These are phyloP conservation scores for Fusarium kyushuense DNA, from an alignment of 2,329 filamentous ascomycete genomes.

Conservation along the genomic window DNA sequence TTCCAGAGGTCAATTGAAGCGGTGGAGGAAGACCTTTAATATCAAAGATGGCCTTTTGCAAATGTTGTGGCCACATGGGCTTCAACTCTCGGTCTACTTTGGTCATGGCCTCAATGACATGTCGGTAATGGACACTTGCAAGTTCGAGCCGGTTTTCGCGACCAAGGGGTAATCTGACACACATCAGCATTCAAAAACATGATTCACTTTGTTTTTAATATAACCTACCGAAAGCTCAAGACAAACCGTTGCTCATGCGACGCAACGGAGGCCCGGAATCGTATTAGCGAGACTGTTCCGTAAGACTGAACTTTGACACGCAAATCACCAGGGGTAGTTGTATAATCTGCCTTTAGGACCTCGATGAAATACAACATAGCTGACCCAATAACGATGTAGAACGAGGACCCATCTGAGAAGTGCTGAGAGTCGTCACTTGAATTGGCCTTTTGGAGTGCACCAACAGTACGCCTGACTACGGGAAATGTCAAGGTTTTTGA, in stretches of 20 bases:
- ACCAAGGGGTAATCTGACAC: slow-evolving; percentile 56
- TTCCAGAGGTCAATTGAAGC: slow-evolving; percentile 65
- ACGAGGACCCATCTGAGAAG: slow-evolving; percentile 62
- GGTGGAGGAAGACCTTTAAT: slow-evolving; percentile 65
- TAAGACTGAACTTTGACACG: slow-evolving; percentile 63
- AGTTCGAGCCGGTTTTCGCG: slow-evolving; percentile 62
- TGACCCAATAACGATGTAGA: slow-evolving; percentile 66
- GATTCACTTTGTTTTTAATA: neutral
- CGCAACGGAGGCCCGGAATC: slow-evolving; percentile 63
- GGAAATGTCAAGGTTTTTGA: slow-evolving; percentile 61
- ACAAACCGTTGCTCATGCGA: slow-evolving; percentile 68
- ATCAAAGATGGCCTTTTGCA: slow-evolving; percentile 66
- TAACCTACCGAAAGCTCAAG: slow-evolving; percentile 64
- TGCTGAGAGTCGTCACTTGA: slow-evolving; percentile 60
- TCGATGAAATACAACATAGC: slow-evolving; percentile 66
- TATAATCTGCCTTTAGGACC: slow-evolving; percentile 60
- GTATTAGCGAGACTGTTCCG: slow-evolving; percentile 65
- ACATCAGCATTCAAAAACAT: slow-evolving; percentile 21
- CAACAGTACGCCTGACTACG: slow-evolving; percentile 62
- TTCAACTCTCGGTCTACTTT: slow-evolving; percentile 68
- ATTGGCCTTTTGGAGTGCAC: slow-evolving; percentile 55
- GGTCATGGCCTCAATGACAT: slow-evolving; percentile 66
- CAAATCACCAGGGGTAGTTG: slow-evolving; percentile 59
- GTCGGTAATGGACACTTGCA: slow-evolving; percentile 66
- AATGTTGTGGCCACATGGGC: slow-evolving; percentile 68